Evolutionary conservation across 2,329 filamentous ascomycete genomes (phyloP).

Genomic region (Amylocarpus encephaloides): DNA sequence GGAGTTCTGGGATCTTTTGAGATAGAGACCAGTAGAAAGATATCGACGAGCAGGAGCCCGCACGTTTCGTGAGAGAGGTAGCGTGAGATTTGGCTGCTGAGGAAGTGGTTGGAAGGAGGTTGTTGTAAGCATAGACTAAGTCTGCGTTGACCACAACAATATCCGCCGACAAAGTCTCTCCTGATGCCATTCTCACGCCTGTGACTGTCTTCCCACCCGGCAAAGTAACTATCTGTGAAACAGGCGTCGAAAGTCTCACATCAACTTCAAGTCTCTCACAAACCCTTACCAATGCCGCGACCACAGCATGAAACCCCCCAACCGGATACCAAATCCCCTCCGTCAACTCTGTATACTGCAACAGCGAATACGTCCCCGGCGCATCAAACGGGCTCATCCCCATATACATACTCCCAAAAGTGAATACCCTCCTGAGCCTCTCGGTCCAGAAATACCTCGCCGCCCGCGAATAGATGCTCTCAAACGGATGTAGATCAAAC

Average conservation of each 20-base stretch:
- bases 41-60: slow-evolving; percentile 64
- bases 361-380: slow-evolving; percentile 64
- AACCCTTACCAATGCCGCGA: slow-evolving; percentile 57
- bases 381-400: slow-evolving; percentile 74
- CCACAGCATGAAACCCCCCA: slow-evolving; percentile 62
- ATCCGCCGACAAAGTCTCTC: slow-evolving; percentile 55
- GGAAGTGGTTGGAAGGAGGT: slow-evolving; percentile 43
- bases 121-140: slow-evolving; percentile 67
- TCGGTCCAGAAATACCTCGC: slow-evolving; percentile 65
- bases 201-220: slow-evolving; percentile 45
- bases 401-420: slow-evolving; percentile 78
- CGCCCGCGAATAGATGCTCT: slow-evolving; percentile 62
- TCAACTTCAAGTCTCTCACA: slow-evolving; percentile 55
- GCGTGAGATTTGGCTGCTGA: slow-evolving; percentile 28
- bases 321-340: slow-evolving; percentile 73
- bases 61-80: slow-evolving; percentile 39
- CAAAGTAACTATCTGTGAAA: slow-evolving; percentile 48
- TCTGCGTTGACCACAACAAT: slow-evolving; percentile 68
- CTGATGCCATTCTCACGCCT: slow-evolving; percentile 53
- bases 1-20: slow-evolving; percentile 53
- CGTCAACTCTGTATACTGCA: slow-evolving; percentile 69
- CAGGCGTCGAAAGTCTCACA: slow-evolving; percentile 54
- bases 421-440: slow-evolving; percentile 62
- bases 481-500: slow-evolving; percentile 60
- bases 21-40: slow-evolving; percentile 71